Evolutionary conservation across 1,284 basidiomycete species (phyloP), one percentile per base, ranked within the genome.

Genomic region (Psilocybe mexicana): DNA sequence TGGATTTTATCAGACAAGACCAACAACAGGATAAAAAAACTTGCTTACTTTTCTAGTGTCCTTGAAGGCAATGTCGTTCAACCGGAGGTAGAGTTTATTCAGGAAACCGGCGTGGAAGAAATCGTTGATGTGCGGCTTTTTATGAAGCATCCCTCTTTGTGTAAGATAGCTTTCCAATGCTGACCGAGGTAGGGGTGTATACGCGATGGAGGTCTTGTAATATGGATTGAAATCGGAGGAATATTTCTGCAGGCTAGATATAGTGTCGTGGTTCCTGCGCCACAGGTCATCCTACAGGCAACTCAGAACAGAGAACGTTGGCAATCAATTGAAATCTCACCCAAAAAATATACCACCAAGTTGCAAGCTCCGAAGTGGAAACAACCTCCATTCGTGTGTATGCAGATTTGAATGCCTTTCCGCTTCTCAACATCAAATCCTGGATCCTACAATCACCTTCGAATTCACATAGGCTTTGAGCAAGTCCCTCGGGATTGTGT

Each of bases 331-430:
- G n/a, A 43, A 18, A 33, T 33, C 84, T 65, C 60, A 91, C 89
- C 86, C 89, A 93, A 65, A 91, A 84, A 6, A 92, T 78, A 69
- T 88, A 93, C 91, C 92, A 94, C 87, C 90, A 93, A 1, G 83
- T 81, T n/a, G 83, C 75, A 0, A 84, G 72, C 61, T 80, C 76
- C 0, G 80, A 80, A 0, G 66, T 67, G 1, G 82, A 75, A 43
- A 90, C 84, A n/a, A 75, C 76, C 6, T 72, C 64, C 58, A 87
- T 75, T 25, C 90, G 79, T 53, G 84, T 79, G 68, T 87, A 84
- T 8, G 85, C 79, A n/a, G 79, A 74, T 54, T 71, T 72, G 44
- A 92, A 79, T 0, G 81, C 75, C 26, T 70, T 74, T 57, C 81
- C 76, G 65, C 79, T 84, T 8, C 74, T 72, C 18, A 76, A 63